Evolutionary conservation across 805 yeast genomes (phyloP).

Genomic region (Saturnispora serradocipensis): DNA sequence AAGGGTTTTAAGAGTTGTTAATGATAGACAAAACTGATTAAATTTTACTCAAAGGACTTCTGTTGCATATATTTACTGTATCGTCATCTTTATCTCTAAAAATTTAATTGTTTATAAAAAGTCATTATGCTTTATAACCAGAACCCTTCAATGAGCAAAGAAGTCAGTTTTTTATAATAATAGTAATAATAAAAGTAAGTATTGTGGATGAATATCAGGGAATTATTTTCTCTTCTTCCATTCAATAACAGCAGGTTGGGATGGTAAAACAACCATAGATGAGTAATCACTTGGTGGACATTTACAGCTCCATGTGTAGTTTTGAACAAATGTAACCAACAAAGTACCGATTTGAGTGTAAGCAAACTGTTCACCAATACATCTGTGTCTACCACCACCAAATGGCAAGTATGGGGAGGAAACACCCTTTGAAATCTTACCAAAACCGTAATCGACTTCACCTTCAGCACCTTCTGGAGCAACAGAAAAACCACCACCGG

Average conservation of each 20-base stretch:
- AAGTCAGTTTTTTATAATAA: background rate
- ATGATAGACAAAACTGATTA: conserved; percentile 18
- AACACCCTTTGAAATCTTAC: conserved; percentile 93
- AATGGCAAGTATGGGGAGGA: conserved; percentile 93
- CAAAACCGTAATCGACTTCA: conserved; percentile 87
- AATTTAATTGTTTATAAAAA: background rate
- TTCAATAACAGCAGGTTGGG: conserved; percentile 58
- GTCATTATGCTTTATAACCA: background rate
- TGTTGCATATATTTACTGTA: background rate
- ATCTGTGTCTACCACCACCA: conserved; percentile 99
- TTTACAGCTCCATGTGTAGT: conserved; percentile 65
- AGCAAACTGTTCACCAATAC: conserved; percentile 98
- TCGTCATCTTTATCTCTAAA: background rate
- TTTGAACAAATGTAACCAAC: conserved; percentile 63
- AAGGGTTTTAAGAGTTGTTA: conserved; percentile 26
- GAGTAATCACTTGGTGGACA: conserved; percentile 70
- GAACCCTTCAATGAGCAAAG: background rate
- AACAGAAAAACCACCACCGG: conserved; percentile 21
- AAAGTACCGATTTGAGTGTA: conserved; percentile 85
- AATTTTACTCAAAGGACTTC: background rate
- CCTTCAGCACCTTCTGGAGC: conserved; percentile 28
- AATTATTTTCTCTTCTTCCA: conserved; percentile 55
- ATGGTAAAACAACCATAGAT: conserved; percentile 90
- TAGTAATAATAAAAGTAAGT: background rate
- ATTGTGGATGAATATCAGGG: background rate